Conservation (phyloP, 2,329 filamentous ascomycete species). For the Mycosphaerella sp. region DNA sequence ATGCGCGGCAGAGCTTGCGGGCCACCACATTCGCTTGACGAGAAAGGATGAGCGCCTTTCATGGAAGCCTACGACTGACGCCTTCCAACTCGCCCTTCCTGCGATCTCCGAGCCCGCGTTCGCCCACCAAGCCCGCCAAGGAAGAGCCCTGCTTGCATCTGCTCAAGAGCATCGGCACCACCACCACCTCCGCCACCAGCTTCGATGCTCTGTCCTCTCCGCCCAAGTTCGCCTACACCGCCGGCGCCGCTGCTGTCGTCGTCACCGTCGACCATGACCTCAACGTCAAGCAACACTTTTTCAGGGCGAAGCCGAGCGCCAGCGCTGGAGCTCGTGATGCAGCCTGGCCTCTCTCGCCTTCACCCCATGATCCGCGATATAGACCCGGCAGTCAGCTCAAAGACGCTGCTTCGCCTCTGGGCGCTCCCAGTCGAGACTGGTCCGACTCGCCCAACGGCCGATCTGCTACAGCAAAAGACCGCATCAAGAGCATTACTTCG, state of each 20-base stretch:
- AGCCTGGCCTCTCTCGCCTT: constrained; percentile 24
- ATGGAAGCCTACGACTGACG: constrained; percentile 45
- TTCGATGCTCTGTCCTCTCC: constrained; percentile 73
- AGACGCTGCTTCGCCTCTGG: constrained; percentile 45
- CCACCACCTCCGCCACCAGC: constrained; percentile 73
- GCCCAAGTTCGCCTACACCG: constrained; percentile 75
- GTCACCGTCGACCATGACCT: constrained; percentile 66
- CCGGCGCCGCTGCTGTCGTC: constrained; percentile 88
- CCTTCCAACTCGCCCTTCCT: constrained; percentile 66
- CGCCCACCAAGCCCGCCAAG: constrained; percentile 50
- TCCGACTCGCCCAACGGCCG: constrained; percentile 57
- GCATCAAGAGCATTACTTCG: constrained; percentile 90
- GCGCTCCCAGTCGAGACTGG: constrained; percentile 39
- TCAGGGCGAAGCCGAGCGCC: constrained; percentile 54
- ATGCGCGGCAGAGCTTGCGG: constrained; percentile 12
- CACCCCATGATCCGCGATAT: constrained; percentile 25
- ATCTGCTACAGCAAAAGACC: constrained; percentile 81
- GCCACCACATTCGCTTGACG: constrained; percentile 19
- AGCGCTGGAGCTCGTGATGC: constrained; percentile 20
- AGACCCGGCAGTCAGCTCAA: constrained; percentile 23
- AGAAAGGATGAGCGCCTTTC: constrained; percentile 19
- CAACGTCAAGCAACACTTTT: constrained; percentile 72
- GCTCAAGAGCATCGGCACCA: constrained; percentile 84
- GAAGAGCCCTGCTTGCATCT: constrained; percentile 57
- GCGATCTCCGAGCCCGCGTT: constrained; percentile 57